These are phyloP conservation scores for Mortierella sp. DNA, from an alignment of 371 early-diverging fungal species.

Conservation along the genomic window DNA sequence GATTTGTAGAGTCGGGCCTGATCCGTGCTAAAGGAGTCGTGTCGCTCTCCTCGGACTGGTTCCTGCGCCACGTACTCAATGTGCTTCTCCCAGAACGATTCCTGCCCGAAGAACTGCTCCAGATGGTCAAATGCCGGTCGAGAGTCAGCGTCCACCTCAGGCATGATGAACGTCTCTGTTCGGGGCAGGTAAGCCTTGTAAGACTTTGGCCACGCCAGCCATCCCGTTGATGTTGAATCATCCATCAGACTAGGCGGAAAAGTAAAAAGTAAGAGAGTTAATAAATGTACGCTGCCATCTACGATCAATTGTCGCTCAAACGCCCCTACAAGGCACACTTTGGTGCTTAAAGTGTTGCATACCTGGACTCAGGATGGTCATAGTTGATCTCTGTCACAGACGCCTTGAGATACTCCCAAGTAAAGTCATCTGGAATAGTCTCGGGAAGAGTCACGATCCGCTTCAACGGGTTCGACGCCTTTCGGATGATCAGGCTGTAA, in stretches of 20 bases:
- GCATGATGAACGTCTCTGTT: slow-evolving; percentile 44
- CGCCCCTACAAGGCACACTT: too few species aligned
- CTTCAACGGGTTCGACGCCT: slow-evolving; percentile 64
- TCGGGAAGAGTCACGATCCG: slow-evolving; percentile 49
- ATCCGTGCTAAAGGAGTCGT: slow-evolving; percentile 70
- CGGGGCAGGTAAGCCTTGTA: slow-evolving; percentile 68
- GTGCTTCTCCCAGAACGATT: slow-evolving; percentile 71
- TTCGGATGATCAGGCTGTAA: slow-evolving; percentile 59
- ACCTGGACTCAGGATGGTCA: slow-evolving; percentile 53
- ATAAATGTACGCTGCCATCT: not conserved
- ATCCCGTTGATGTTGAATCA: slow-evolving; percentile 74
- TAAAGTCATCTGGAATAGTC: slow-evolving; percentile 51
- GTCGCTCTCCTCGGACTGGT: slow-evolving; percentile 65
- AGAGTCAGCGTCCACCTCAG: slow-evolving; percentile 64
- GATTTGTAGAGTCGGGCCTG: slow-evolving; percentile 76
- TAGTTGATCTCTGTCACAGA: slow-evolving; percentile 56
- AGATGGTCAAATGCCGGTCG: slow-evolving; percentile 68
- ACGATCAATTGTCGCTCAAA: not conserved
- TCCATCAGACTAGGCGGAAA: slow-evolving; percentile 59
- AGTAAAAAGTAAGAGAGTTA: slow-evolving; percentile 1
- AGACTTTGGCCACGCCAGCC: slow-evolving; percentile 82
- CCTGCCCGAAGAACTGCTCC: slow-evolving; percentile 60
- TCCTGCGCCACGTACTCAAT: slow-evolving; percentile 75
- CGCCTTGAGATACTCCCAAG: slow-evolving; percentile 47
- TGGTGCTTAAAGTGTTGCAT: slow-evolving; percentile 7